phyloP scores from a whole-genome alignment of 257 asterid genomes.

The Dorcoceras hygrometricum region DNA sequence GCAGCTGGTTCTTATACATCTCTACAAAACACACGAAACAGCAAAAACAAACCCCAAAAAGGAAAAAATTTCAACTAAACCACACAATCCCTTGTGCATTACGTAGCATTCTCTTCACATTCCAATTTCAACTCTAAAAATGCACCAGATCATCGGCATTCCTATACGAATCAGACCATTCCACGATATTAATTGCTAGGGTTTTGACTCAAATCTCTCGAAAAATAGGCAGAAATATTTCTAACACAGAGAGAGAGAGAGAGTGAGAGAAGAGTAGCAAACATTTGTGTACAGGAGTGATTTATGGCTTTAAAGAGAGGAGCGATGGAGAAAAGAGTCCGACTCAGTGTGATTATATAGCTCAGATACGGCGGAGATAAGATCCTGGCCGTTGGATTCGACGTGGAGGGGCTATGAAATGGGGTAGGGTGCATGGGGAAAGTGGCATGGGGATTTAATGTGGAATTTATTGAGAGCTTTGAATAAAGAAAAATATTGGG shows the following conservation, averaged over 20 bases:
- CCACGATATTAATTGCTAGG: slow-evolving; percentile 25
- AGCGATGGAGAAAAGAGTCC: background rate
- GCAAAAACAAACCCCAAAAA: background rate
- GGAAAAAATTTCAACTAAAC: slow-evolving; percentile 22
- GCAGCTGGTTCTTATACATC: slow-evolving; percentile 88
- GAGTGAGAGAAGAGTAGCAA: too few relatives aligned
- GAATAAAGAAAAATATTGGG: slow-evolving; percentile 23
- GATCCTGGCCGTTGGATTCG: background rate
- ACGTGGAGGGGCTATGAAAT: background rate
- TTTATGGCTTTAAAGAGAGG: background rate
- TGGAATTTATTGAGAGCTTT: slow-evolving; percentile 30
- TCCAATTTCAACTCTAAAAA: background rate
- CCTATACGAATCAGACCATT: slow-evolving; percentile 27
- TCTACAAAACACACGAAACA: slow-evolving; percentile 20
- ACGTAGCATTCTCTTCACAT: background rate
- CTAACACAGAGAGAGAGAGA: slow-evolving; percentile 10
- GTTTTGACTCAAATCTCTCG: slow-evolving; percentile 41
- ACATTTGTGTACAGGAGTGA: background rate
- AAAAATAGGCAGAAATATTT: background rate
- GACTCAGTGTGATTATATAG: slow-evolving; percentile 12
- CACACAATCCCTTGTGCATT: background rate
- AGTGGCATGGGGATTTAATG: slow-evolving; percentile 20
- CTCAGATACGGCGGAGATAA: background rate
- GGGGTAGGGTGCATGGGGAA: slow-evolving; percentile 26
- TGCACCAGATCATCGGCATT: background rate